Evolutionary conservation across 1,284 basidiomycete genomes (phyloP), one percentile per base, ranked within the genome.

Genomic region (Paramarasmius palmivorus): DNA sequence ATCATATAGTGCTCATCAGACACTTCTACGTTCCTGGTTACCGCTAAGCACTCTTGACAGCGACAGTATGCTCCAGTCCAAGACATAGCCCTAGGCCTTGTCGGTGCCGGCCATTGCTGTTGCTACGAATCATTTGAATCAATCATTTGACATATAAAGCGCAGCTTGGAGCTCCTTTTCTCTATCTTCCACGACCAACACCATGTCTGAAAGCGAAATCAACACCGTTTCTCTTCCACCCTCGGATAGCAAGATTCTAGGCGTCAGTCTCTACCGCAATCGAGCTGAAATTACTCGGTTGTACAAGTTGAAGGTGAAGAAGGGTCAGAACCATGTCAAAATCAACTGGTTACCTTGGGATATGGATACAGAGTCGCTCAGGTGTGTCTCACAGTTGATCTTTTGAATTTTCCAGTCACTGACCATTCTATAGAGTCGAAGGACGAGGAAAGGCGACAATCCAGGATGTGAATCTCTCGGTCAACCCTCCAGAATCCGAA

Each of bases 351-450:
- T 53, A 15, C 51, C 51, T 17, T 29, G 45, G 36, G 45, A 12
- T 17, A 48, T 53, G 14, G 51, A 53, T 36, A 49, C 62, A 6
- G 67, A 68, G 15, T 72, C 73, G 10, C 53, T 76, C 15, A 63
- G 70, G 74, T 72, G 46, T 26, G 64, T 35, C 5, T 2, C 2
- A 17, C 17, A 19, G n/a, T n/a, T n/a, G n/a, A n/a, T 17, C 2
- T 3, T 2, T 40, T 9, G n/a, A 36, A 23, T 25, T 25, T 39
- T 37, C 36, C 40, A 20, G n/a, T 26, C 17, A 23, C 41, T 46
- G 26, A 34, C 22, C 8, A 17, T 12, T 23, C 20, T 64, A 8
- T 41, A 62, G 61, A 47, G 56, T 62, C 23, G 59, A 62, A 48
- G 61, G 59, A 19, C 57, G 54, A 15, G 61, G 61, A 22, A 22